Base-by-base conservation (phyloP, 805 yeast genomes). In the Lipomyces chichibuensis region DNA sequence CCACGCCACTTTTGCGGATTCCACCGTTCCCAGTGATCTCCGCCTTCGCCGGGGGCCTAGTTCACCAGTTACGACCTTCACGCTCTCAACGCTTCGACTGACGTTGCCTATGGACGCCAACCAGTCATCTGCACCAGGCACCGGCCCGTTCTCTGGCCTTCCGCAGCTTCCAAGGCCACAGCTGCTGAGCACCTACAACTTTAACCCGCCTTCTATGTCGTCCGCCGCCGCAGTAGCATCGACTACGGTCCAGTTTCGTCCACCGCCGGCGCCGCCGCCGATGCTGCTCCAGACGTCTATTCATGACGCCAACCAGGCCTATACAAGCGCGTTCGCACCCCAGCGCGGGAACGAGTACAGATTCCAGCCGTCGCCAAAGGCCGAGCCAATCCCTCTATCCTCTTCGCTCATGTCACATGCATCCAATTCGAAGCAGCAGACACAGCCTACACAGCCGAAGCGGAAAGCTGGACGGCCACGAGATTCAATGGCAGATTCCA, bases 381-480 rank as follows among this genome's bases (percentile, higher is more conserved):
- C 49, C 23, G 49, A 43, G 8, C 5, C 20, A 9, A 43, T 17
- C 7, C 2, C 20, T 43, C n/a, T 43, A n/a, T 17, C n/a, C 49
- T 43, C 49, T 9, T 43, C 49, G 8, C 8, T 43, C n/a, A 43
- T n/a, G 2, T 14, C 49, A 43, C 7, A 43, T 8, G 23, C n/a
- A 9, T 43, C 49, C 49, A 43, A 8, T n/a, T 3, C 14, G 39
- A 35, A 11, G 17, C 11, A 11, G 39, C 49, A 43, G 49, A 43
- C 20, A 5, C 20, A 7, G 49, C 8, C 20, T 17, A 43, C 49
- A 17, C 49, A 43, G 23, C n/a, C 64, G 2, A 69, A 69, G 57
- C 66, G 71, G 25, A 69, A 69, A 29, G 71, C 71, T 2, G 71
- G 71, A 33, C 65, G 71, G 11, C 71, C 71, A 1, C 69, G 71